Conservation (phyloP, 2,329 filamentous ascomycete genomes). For the Fusarium sp. region DNA sequence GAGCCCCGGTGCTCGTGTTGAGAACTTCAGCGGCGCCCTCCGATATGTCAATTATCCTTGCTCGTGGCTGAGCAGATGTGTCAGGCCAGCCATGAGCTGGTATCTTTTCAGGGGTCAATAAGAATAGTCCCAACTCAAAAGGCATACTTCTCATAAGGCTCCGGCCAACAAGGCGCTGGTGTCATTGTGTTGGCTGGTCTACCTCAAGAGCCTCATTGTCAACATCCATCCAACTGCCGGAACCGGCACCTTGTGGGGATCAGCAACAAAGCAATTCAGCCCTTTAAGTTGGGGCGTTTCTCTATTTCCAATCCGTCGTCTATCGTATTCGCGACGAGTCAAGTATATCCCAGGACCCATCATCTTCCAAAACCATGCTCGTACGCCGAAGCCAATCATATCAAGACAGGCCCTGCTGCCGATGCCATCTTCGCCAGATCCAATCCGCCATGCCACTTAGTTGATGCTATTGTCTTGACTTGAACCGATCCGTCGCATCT, state of each 20-base stretch:
- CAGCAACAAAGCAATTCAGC: background rate
- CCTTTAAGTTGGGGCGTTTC: slow-evolving; percentile 5
- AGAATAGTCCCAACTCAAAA: background rate
- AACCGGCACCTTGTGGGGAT: slow-evolving; percentile 15
- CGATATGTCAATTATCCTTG: background rate
- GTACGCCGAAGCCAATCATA: slow-evolving; percentile 18
- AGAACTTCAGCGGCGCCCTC: background rate
- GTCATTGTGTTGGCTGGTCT: background rate
- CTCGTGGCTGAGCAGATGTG: background rate
- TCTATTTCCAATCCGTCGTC: slow-evolving; percentile 12
- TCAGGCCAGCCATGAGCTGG: background rate
- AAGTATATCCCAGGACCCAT: background rate
- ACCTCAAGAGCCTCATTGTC: background rate
- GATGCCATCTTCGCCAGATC: slow-evolving; percentile 16
- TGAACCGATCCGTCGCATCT: slow-evolving; percentile 11
- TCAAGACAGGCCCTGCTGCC: slow-evolving; percentile 8
- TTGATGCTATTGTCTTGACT: slow-evolving; percentile 12
- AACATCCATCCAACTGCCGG: slow-evolving; percentile 10
- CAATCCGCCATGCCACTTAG: slow-evolving; percentile 25
- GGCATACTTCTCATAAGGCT: background rate
- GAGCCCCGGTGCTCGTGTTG: background rate
- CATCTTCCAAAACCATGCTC: background rate
- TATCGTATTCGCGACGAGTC: background rate
- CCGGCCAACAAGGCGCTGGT: background rate
- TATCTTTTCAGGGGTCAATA: background rate